These are phyloP conservation scores for Stagonosporopsis rhizophila DNA, from an alignment of 2,329 filamentous ascomycete species.

Conservation along the genomic window DNA sequence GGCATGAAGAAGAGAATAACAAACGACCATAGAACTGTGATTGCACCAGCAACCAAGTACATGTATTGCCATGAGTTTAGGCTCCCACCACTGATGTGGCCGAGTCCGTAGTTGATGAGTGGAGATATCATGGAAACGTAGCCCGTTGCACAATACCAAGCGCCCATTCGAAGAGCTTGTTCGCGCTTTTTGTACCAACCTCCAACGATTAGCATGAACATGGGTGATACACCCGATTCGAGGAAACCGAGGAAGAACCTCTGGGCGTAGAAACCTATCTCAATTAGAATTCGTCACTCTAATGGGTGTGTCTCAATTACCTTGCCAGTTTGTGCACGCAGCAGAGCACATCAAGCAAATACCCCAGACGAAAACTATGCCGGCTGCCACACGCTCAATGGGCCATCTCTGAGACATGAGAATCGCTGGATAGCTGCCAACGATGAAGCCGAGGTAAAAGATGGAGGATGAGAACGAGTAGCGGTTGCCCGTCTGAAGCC, in stretches of 20 bases:
- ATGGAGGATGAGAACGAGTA: slow-evolving; percentile 55
- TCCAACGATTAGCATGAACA: slow-evolving; percentile 51
- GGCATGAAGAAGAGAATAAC: slow-evolving; percentile 51
- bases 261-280: slow-evolving; percentile 54
- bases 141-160: slow-evolving; percentile 67
- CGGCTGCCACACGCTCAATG: slow-evolving; percentile 56
- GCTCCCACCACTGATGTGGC: slow-evolving; percentile 33
- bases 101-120: slow-evolving; percentile 43
- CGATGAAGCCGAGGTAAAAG: slow-evolving; percentile 58
- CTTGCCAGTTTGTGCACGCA: slow-evolving; percentile 56
- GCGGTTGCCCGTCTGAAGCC: slow-evolving; percentile 48
- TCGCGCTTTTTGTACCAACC: slow-evolving; percentile 63
- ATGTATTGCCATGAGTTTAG: slow-evolving; percentile 42
- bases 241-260: slow-evolving; percentile 63
- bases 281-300: background rate
- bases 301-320: background rate
- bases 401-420: slow-evolving; percentile 56
- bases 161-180: slow-evolving; percentile 67
- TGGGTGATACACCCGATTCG: slow-evolving; percentile 62
- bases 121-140: slow-evolving; percentile 40
- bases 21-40: slow-evolving; percentile 37
- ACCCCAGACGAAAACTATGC: slow-evolving; percentile 54
- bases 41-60: slow-evolving; percentile 40
- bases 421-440: slow-evolving; percentile 57
- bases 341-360: slow-evolving; percentile 44